Conservation (phyloP, 2,329 filamentous ascomycete species). For the Colletotrichum sansevieriae region DNA sequence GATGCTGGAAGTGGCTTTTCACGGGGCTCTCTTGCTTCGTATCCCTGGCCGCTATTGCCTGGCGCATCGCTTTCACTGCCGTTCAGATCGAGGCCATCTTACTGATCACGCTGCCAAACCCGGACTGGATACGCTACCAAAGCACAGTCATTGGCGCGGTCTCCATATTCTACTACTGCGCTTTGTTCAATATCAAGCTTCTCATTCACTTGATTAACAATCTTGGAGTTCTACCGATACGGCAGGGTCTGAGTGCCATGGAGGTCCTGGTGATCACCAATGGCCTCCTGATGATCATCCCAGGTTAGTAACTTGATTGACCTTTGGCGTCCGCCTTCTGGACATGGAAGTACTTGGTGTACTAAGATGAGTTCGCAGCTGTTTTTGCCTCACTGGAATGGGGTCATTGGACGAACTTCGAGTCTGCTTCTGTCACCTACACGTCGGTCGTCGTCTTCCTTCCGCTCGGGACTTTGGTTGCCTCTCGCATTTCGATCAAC, state of each 20-base stretch:
- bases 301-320: conserved; percentile 55
- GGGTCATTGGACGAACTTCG: conserved; percentile 57
- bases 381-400: conserved; percentile 65
- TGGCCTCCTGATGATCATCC: conserved; percentile 67
- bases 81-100: conserved; percentile 53
- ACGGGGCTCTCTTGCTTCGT: conserved; percentile 52
- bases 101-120: conserved; percentile 42
- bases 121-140: conserved; percentile 54
- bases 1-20: conserved; percentile 49
- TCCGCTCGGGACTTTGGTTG: conserved; percentile 65
- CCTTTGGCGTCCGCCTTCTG: background rate
- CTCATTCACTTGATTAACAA: conserved; percentile 61
- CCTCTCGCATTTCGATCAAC: conserved; percentile 58
- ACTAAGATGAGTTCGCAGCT: conserved; percentile 51
- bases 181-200: conserved; percentile 67
- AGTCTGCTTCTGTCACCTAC: conserved; percentile 62
- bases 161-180: conserved; percentile 66
- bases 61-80: conserved; percentile 52
- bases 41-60: conserved; percentile 45
- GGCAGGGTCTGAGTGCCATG: conserved; percentile 61
- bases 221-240: conserved; percentile 59
- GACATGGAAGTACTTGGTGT: background rate
- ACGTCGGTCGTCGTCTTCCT: conserved; percentile 65
- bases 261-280: conserved; percentile 69
- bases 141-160: conserved; percentile 55